A percentile compares a stretch with the other conserved stretches of the same genome.
These are phyloP conservation scores for Cruciata laevipes DNA, from an alignment of 257 asterid genomes.

Conservation along the genomic window DNA sequence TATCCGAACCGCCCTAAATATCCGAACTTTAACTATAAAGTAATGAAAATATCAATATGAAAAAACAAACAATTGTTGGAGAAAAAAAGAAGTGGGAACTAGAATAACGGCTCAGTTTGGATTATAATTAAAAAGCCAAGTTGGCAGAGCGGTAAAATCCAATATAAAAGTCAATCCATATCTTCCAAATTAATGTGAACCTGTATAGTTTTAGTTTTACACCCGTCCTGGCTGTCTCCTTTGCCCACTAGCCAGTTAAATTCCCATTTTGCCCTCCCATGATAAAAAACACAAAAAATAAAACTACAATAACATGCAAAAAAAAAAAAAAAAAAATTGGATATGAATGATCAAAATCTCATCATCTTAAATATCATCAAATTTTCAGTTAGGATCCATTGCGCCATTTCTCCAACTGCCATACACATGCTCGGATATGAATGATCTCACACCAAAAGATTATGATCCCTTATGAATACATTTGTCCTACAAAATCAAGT, in stretches of 20 bases:
- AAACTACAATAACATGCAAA: no score
- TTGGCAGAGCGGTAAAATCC: background rate
- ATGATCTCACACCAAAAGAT: no score
- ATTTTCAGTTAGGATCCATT: slow-evolving; percentile 2
- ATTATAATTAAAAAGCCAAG: background rate
- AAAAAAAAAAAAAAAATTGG: no score
- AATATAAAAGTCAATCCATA: slow-evolving; percentile 5
- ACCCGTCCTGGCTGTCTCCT: background rate
- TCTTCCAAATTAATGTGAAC: slow-evolving; percentile 11
- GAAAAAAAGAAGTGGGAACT: background rate
- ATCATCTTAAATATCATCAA: no score
- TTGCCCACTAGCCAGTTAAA: background rate
- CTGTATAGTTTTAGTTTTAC: background rate
- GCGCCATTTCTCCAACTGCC: background rate
- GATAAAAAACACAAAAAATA: no score
- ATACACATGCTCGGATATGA: no score
- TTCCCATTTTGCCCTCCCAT: background rate
- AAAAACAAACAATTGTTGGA: no score
- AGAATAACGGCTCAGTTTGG: background rate
- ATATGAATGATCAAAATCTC: no score
- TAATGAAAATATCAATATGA: background rate
- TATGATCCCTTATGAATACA: no score
- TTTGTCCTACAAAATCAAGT: no score
- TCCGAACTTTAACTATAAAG: no score
- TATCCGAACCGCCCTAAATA: no score